Base-by-base conservation (phyloP, 164 flowering plant species). In the Tetrastigma voinierianum region DNA sequence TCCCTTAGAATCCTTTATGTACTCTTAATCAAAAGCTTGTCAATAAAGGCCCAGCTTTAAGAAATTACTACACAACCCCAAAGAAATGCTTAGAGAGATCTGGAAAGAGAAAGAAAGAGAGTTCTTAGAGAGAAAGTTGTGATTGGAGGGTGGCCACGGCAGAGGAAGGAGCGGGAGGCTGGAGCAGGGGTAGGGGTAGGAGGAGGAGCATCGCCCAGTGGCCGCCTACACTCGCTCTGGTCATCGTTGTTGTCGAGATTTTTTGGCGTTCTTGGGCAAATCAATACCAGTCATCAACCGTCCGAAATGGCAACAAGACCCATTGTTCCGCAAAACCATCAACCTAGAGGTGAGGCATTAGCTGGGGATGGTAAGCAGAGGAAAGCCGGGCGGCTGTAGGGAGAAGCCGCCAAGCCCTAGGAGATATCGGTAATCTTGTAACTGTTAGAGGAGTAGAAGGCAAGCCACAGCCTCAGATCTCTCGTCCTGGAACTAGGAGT, bases 401-500 rank as follows among this genome's bases (percentile, higher is more conserved):
- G 40, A 87, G 80, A 58, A 83, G 81, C 69, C 87, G 98, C 15
- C 74, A 74, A 23, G 92, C 91, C 1, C 82, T 91, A 0, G 91
- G 89, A 1, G 96, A 91, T 68, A 91, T 91, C 16, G 95, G 95
- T 1, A 95, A 95, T 77, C 53, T 87, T 3, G 96, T 82, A 1
- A 69, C 82, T 20, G 67, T 70, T 61, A 63, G 82, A 24, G 88
- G 77, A 13, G 59, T 61, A 7, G 92, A 82, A 0, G 82, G 66
- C 56, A 87, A 87, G 73, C 82, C 76, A 3, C 79, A 66, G 61
- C 79, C 75, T 40, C 81, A 78, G 62, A 61, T 81, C 24, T 49
- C 77, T 70, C 90, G 97, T 21, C 97, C 97, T 11, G 70, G 85
- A 11, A 91, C 97, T 64, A 90, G 98, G 81, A 85, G 95, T 64